Evolutionary conservation across 768 basidiomycete species (phyloP).

Genomic region (Tephrocybe rancida): DNA sequence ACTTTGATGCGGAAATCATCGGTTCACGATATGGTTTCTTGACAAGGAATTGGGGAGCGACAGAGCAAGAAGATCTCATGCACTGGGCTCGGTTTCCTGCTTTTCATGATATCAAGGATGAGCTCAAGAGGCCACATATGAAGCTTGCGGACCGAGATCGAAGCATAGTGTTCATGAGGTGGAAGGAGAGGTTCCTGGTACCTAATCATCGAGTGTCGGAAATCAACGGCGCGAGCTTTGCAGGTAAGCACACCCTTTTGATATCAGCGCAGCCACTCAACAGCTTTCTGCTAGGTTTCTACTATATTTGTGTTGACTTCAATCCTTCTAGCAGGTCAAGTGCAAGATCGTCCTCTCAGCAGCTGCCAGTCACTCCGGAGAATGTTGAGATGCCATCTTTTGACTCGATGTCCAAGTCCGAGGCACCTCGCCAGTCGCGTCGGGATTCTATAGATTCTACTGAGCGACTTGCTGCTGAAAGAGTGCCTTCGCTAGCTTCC

Average conservation of each 20-base stretch:
- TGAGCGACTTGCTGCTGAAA: constrained; percentile 37
- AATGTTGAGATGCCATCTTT: constrained; percentile 26
- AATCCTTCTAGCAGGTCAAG: constrained; percentile 51
- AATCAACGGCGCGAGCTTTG: constrained; percentile 94
- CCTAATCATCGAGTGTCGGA: constrained; percentile 92
- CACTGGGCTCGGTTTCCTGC: constrained; percentile 96
- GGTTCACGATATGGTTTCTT: constrained; percentile 89
- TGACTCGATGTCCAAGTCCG: constrained; percentile 35
- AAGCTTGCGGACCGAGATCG: constrained; percentile 79
- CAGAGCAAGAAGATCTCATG: constrained; percentile 87
- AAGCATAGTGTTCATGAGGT: constrained; percentile 90
- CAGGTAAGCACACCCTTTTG: constrained; percentile 56
- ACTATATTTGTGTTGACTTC: constrained; percentile 94
- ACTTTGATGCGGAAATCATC: constrained; percentile 96
- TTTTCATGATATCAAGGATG: constrained; percentile 76
- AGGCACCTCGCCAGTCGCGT: constrained; percentile 35
- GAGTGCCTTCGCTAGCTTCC: constrained; percentile 52
- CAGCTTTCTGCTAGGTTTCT: constrained; percentile 64
- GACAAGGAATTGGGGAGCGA: constrained; percentile 90
- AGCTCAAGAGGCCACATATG: constrained; percentile 76
- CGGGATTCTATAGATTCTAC: constrained; percentile 45
- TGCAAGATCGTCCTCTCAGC: constrained; percentile 31
- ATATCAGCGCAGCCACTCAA: constrained; percentile 20
- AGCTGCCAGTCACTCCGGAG: constrained; percentile 33
- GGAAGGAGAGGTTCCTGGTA: constrained; percentile 97